Percentiles rank a stretch among this genome's conserved stretches.
Conservation (phyloP, 306 rosid species). For the Nissolia schottii region DNA sequence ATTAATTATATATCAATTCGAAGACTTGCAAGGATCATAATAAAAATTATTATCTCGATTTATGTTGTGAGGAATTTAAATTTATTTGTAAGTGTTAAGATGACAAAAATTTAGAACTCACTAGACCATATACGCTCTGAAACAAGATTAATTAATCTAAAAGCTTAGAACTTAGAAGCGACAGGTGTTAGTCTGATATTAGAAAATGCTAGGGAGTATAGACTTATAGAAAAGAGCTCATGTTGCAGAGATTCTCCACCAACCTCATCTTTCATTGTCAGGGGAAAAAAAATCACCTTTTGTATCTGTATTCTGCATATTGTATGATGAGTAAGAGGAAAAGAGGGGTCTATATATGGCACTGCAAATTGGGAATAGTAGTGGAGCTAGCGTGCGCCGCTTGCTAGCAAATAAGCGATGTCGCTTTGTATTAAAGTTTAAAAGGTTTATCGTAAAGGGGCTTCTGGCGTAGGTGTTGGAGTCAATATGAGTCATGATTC, state of each 20-base stretch:
- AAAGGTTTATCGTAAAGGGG: neutral
- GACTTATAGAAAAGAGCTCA: neutral
- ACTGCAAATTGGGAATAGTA: neutral
- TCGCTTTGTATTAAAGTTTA: neutral
- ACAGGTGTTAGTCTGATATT: neutral
- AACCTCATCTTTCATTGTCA: neutral
- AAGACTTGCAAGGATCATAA: too few relatives aligned
- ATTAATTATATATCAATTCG: too few relatives aligned
- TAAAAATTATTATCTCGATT: too few relatives aligned
- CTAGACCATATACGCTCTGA: neutral
- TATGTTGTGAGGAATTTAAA: neutral
- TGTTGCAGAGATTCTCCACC: neutral
- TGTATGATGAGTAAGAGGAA: neutral
- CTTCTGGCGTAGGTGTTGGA: neutral
- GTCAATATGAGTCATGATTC: conserved; percentile 1
- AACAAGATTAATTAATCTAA: neutral
- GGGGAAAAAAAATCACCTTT: neutral
- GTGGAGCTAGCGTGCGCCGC: neutral
- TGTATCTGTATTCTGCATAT: neutral
- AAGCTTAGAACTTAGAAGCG: too few relatives aligned
- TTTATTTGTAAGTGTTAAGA: neutral
- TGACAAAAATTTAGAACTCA: neutral
- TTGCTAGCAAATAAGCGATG: neutral
- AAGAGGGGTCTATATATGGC: neutral
- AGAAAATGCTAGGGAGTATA: neutral